Conservation (phyloP, 805 yeast genomes). For the Cyberlindnera euphorbiiphila region DNA sequence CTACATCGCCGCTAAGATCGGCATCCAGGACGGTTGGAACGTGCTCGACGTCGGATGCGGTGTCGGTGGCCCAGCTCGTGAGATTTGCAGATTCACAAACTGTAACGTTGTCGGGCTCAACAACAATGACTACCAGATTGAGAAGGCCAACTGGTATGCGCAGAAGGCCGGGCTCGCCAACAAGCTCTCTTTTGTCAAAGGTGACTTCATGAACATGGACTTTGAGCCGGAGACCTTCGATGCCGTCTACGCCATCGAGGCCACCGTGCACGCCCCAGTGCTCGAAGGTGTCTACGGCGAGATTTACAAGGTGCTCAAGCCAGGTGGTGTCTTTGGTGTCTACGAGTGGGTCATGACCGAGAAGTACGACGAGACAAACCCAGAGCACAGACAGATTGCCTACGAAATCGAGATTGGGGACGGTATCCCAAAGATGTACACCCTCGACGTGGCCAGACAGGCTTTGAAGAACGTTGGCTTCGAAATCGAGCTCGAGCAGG, state of each 20-base stretch:
- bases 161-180: conserved; percentile 57
- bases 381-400: conserved; percentile 89
- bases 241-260: conserved; percentile 97
- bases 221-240: conserved; percentile 87
- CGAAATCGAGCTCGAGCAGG: conserved; percentile 68
- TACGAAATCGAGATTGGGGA: conserved; percentile 98
- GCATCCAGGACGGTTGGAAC: conserved; percentile 70
- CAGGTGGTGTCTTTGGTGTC: conserved; percentile 97
- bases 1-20: conserved; percentile 84
- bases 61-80: conserved; percentile 99
- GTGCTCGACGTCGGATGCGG: conserved; percentile 99
- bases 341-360: conserved; percentile 99
- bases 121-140: conserved; percentile 96
- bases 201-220: conserved; percentile 99
- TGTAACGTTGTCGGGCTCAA: conserved; percentile 85
- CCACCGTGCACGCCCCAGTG: conserved; percentile 96
- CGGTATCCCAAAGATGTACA: conserved; percentile 97
- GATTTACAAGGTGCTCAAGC: conserved; percentile 92
- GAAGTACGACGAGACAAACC: conserved; percentile 77
- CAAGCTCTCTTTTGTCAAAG: conserved; percentile 84
- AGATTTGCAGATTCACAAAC: conserved; percentile 87
- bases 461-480: conserved; percentile 89
- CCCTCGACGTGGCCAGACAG: conserved; percentile 76
- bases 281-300: conserved; percentile 94
- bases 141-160: conserved; percentile 84